Evolutionary conservation across 2,329 filamentous ascomycete species (phyloP).

Genomic region (Aspergillus latus): DNA sequence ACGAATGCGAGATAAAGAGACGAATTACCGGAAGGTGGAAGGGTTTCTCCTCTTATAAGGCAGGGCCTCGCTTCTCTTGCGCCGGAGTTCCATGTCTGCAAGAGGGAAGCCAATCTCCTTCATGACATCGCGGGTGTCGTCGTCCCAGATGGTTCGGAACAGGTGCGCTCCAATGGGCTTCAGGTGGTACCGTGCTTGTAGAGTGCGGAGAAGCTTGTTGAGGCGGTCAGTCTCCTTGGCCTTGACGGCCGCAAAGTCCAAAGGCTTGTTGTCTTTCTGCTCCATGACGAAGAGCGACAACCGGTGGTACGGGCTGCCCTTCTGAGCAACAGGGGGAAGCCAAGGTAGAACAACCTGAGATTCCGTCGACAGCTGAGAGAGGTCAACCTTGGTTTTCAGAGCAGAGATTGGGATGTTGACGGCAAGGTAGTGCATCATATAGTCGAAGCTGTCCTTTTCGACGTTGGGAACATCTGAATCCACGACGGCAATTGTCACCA

Average conservation of each 20-base stretch:
- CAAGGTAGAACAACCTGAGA: constrained; percentile 74
- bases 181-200: constrained; percentile 68
- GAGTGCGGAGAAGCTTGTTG: constrained; percentile 71
- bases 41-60: constrained; percentile 63
- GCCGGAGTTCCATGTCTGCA: constrained; percentile 80
- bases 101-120: constrained; percentile 70
- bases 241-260: constrained; percentile 61
- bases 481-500: constrained; percentile 80
- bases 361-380: constrained; percentile 60
- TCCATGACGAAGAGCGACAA: constrained; percentile 80
- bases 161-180: constrained; percentile 77
- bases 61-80: constrained; percentile 69
- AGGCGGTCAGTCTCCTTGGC: constrained; percentile 56
- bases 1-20: constrained; percentile 23
- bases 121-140: constrained; percentile 85
- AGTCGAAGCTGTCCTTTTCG: constrained; percentile 71
- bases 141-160: constrained; percentile 89
- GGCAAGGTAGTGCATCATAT: constrained; percentile 85
- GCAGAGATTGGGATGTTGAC: constrained; percentile 68
- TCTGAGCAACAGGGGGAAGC: constrained; percentile 82
- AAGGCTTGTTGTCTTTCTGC: constrained; percentile 62
- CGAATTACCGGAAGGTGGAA: constrained; percentile 43
- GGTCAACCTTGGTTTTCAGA: constrained; percentile 61
- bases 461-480: constrained; percentile 87
- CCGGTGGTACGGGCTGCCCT: constrained; percentile 88